phyloP scores from a whole-genome alignment of 73 alveolate genomes.

The Paramecium primaurelia region DNA sequence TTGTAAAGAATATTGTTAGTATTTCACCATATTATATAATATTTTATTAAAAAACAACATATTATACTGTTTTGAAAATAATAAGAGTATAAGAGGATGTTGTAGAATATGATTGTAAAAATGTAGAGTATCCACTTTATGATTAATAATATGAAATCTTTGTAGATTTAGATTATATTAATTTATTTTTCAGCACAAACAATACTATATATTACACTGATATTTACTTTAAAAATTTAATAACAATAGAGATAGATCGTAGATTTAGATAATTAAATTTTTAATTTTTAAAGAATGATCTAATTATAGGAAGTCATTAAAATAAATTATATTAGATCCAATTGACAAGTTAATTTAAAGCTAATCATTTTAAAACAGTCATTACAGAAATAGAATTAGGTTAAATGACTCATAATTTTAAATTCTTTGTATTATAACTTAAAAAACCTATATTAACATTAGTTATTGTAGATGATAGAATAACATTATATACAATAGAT shows the following conservation, averaged over 20 bases:
- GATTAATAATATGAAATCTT: background rate
- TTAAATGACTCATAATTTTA: background rate
- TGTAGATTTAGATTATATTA: slow-evolving; percentile 5
- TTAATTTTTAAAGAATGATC: slow-evolving; percentile 5
- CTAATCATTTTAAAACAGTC: background rate
- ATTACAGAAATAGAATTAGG: background rate
- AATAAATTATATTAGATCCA: background rate
- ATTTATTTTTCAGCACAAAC: background rate
- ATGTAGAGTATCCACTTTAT: background rate
- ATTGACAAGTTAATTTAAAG: background rate
- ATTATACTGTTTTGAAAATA: slow-evolving; percentile 1
- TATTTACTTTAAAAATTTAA: background rate
- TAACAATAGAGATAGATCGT: background rate
- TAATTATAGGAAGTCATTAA: background rate
- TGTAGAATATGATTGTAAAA: background rate
- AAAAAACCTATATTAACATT: background rate
- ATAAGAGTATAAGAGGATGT: background rate
- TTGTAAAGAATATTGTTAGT: background rate
- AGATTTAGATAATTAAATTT: slow-evolving; percentile 8
- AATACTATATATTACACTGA: background rate
- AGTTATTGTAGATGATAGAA: background rate
- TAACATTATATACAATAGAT: background rate
- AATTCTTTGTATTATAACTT: background rate
- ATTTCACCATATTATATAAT: slow-evolving; percentile 13
- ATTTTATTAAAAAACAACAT: background rate